phyloP scores from a whole-genome alignment of 2,329 filamentous ascomycete species.

The Triangularia verruculosa region DNA sequence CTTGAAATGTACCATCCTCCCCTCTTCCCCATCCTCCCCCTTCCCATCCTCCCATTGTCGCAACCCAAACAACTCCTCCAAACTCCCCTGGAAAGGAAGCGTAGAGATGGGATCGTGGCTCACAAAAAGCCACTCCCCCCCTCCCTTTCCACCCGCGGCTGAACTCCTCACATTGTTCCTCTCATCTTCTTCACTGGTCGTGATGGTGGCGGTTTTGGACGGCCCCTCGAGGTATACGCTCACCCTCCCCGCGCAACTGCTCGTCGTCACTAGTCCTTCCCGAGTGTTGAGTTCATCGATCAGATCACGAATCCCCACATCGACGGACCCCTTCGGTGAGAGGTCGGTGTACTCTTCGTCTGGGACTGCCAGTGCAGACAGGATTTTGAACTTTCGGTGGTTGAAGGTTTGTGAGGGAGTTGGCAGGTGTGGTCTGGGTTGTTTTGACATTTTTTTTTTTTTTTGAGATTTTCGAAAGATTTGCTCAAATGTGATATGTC shows the following conservation, averaged over 20 bases:
- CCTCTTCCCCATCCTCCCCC: constrained; percentile 30
- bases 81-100: constrained; percentile 7
- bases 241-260: constrained; percentile 84
- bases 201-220: constrained; percentile 36
- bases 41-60: constrained; percentile 21
- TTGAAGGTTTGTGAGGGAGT: constrained; percentile 44
- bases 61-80: constrained; percentile 34
- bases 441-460: background rate
- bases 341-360: constrained; percentile 73
- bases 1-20: constrained; percentile 73
- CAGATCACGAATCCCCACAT: constrained; percentile 71
- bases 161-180: constrained; percentile 28
- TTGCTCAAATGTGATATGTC: too few relatives aligned
- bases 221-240: constrained; percentile 84
- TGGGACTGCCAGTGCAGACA: constrained; percentile 66
- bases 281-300: constrained; percentile 74
- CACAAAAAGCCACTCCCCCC: constrained; percentile 85
- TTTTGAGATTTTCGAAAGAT: background rate
- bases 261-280: constrained; percentile 81
- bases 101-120: constrained; percentile 68
- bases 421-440: constrained; percentile 27
- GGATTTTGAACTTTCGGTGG: constrained; percentile 68
- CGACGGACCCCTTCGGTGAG: constrained; percentile 85
- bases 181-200: background rate
- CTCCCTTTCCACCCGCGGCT: constrained; percentile 74